Conservation (phyloP, 371 early-diverging fungal species). For the Gilbertella persicaria region DNA sequence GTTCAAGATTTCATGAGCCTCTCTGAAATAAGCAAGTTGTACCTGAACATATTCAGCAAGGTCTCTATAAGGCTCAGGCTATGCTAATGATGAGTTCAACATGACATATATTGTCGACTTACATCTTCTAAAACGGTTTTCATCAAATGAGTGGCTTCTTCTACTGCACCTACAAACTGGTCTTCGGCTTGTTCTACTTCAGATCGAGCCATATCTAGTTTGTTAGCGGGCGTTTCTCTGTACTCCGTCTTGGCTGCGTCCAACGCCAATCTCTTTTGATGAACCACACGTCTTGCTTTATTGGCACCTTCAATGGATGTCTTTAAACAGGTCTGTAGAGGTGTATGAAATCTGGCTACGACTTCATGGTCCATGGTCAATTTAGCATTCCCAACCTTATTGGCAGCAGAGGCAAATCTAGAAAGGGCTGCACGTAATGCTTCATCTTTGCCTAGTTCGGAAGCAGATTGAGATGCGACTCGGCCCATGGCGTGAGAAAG, state of each 20-base stretch:
- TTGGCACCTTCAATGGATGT: conserved; percentile 77
- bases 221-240: conserved; percentile 57
- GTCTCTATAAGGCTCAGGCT: conserved; percentile 84
- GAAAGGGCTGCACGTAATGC: conserved; percentile 80
- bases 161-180: conserved; percentile 88
- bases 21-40: conserved; percentile 84
- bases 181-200: conserved; percentile 92
- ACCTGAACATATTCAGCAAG: conserved; percentile 85
- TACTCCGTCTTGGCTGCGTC: conserved; percentile 83
- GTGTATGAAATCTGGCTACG: conserved; percentile 72
- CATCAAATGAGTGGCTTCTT: conserved; percentile 91
- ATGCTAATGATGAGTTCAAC: conserved; percentile 12
- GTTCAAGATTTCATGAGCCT: conserved; percentile 73
- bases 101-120: conserved; percentile 14
- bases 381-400: conserved; percentile 80
- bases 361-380: conserved; percentile 76
- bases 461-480: conserved; percentile 65
- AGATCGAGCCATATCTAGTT: conserved; percentile 66
- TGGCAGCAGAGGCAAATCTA: conserved; percentile 80
- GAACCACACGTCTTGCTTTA: conserved; percentile 84
- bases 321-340: conserved; percentile 70
- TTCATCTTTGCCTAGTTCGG: conserved; percentile 71
- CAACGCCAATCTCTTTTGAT: conserved; percentile 73
- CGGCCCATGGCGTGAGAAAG: conserved; percentile 77
- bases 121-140: conserved; percentile 84